These are phyloP conservation scores for Parastagonospora nodorum DNA, from an alignment of 2,329 filamentous ascomycete species.

Conservation along the genomic window DNA sequence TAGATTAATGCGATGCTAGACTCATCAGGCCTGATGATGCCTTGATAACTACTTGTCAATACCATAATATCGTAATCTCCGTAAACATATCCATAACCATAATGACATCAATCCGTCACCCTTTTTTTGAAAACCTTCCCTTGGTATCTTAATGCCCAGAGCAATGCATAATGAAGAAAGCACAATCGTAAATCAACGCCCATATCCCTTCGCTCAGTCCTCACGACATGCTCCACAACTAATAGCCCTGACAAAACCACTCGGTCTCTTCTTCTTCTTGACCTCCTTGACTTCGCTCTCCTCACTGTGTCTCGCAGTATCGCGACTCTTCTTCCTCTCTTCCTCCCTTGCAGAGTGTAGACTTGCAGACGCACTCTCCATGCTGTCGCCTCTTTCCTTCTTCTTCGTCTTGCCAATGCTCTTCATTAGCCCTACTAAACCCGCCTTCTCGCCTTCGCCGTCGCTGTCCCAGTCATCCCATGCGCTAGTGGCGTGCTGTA, in stretches of 20 bases:
- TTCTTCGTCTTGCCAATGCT: slow-evolving; percentile 16
- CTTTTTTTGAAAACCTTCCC: neutral
- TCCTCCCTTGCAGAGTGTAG: slow-evolving; percentile 6
- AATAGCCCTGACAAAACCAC: slow-evolving; percentile 38
- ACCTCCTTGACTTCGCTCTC: slow-evolving; percentile 10
- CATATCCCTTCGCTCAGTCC: neutral
- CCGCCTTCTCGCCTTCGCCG: slow-evolving; percentile 33
- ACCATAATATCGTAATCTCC: neutral
- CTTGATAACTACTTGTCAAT: too few species aligned
- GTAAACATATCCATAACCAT: neutral
- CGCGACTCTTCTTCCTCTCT: slow-evolving; percentile 7
- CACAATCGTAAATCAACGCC: slow-evolving; percentile 1
- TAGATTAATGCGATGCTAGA: neutral
- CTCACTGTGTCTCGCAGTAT: slow-evolving; percentile 1
- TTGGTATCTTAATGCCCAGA: neutral
- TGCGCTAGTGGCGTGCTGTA: slow-evolving; percentile 39
- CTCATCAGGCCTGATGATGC: too few species aligned
- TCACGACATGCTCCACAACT: slow-evolving; percentile 40
- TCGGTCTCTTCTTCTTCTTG: slow-evolving; percentile 26
- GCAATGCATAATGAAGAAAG: neutral
- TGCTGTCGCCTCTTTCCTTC: slow-evolving; percentile 9
- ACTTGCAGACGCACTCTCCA: neutral
- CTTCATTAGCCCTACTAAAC: slow-evolving; percentile 32
- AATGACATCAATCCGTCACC: neutral
- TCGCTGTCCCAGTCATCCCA: slow-evolving; percentile 47